phyloP scores from a whole-genome alignment of 225 moss, liverwort and hornwort species.

The Lunularia cruciata region DNA sequence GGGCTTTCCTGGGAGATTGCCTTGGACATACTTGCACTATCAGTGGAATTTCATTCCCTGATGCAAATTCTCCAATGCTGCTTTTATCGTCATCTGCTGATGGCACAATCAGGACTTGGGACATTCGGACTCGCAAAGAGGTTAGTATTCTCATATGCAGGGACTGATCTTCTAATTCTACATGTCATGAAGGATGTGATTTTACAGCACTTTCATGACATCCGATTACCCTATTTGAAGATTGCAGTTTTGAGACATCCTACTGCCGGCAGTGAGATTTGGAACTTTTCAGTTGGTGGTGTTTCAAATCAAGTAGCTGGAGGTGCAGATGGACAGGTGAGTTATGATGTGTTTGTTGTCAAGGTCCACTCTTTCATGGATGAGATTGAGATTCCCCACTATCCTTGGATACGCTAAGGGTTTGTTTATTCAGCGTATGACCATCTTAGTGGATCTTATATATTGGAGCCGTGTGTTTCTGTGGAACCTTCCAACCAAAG shows the following conservation, averaged over 20 bases:
- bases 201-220: not conserved
- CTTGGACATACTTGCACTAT: conserved; percentile 75
- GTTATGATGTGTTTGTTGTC: not conserved
- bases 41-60: conserved; percentile 69
- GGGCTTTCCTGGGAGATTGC: conserved; percentile 73
- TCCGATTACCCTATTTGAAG: conserved; percentile 26
- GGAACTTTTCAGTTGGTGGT: conserved; percentile 86
- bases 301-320: conserved; percentile 65
- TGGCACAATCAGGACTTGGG: conserved; percentile 85
- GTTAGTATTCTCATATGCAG: conserved; percentile 26
- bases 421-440: too few species aligned
- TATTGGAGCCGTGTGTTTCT: too few species aligned
- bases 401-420: too few species aligned
- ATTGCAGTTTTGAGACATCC: conserved; percentile 55
- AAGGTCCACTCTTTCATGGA: too few species aligned
- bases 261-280: conserved; percentile 64
- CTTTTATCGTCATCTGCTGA: conserved; percentile 92
- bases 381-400: too few species aligned
- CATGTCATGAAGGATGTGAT: not conserved
- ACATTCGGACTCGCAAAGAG: conserved; percentile 71
- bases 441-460: too few species aligned
- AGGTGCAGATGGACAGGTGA: conserved; percentile 76
- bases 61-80: conserved; percentile 62
- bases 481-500: too few species aligned
- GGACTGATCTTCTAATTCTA: not conserved